Evolutionary conservation across 2,329 filamentous ascomycete species (phyloP), one percentile per base, ranked within the genome.

Genomic region (Sarocladium kiliense): DNA sequence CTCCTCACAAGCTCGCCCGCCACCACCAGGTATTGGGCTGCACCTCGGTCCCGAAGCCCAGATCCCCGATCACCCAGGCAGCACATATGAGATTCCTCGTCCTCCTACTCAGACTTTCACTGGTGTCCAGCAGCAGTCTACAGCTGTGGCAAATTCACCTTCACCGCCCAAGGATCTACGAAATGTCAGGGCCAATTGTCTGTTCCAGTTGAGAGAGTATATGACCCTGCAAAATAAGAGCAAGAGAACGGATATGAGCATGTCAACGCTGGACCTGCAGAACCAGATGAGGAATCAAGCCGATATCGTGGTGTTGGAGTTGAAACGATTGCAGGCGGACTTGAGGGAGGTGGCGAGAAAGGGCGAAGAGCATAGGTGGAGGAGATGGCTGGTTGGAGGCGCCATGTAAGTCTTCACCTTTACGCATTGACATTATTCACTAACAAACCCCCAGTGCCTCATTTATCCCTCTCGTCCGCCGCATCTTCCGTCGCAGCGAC

Each of bases 381-480:
- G 78, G 47, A 72, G 72, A 58, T 80, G 78, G 74, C 60, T 81
- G 14, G 62, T 82, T 1, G 79, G 80, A 3, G 77, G 77, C 1
- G 62, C 77, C 16, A 65, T 81, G 78, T 82, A 61, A 74, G 77
- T 70, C 19, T 18, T 34, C 34, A 16, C 27, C 4, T 25, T 23
- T 34, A 12, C 10, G 16, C 7, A 19, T 25, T 18, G 36, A 25
- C 18, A 34, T 27, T 10, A 53, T 23, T 36, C 19, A 27, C 21
- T 14, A 37, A 39, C 9, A 7, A n/a, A 5, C 14, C 41, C 32
- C 21, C 51, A 81, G 78, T 26, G 77, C 77, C 1, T 68, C 73
- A 7, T 75, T 82, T 54, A 74, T 84, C 56, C 80, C 80, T 1
- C 66, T 73, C 2, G 74, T 84, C 21, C 77, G 78, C 41, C 66